Percentiles rank a stretch among this genome's conserved stretches.
These are phyloP conservation scores for Millerago galiae DNA, from an alignment of 805 yeast genomes.

Conservation along the genomic window DNA sequence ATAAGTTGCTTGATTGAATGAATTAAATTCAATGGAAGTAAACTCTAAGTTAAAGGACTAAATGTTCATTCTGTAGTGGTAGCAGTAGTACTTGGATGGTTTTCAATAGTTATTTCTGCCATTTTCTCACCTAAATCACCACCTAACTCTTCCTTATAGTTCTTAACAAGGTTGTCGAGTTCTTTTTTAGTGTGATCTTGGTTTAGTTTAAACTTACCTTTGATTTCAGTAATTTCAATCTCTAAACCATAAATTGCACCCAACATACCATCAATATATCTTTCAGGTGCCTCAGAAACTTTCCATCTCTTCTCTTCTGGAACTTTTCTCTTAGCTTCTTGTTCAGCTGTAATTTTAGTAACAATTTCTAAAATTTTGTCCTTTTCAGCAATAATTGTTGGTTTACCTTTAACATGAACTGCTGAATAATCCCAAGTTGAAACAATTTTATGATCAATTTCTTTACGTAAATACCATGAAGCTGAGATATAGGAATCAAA, in stretches of 20 bases:
- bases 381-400: conserved; percentile 35
- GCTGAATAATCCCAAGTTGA: conserved; percentile 66
- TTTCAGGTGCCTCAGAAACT: conserved; percentile 50
- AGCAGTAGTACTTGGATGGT: background rate
- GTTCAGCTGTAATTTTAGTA: conserved; percentile 36
- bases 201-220: conserved; percentile 53
- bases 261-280: conserved; percentile 34
- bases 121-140: conserved; percentile 16
- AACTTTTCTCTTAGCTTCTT: conserved; percentile 33
- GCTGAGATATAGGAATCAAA: conserved; percentile 51
- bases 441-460: conserved; percentile 52
- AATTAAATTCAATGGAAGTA: too few relatives aligned
- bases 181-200: conserved; percentile 42
- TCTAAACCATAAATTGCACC: conserved; percentile 52
- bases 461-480: conserved; percentile 50
- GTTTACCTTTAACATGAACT: conserved; percentile 49
- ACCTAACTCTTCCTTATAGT: conserved; percentile 36
- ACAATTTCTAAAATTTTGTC: conserved; percentile 42
- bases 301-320: conserved; percentile 39
- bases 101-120: background rate
- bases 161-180: conserved; percentile 45
- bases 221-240: conserved; percentile 39
- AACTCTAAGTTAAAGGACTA: background rate
- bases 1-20: too few relatives aligned
- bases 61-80: background rate